Percentiles rank a stretch among this genome's conserved stretches.
Evolutionary conservation across 768 basidiomycete species (phyloP).

Genomic region (Brasilioporus rufonigricans): DNA sequence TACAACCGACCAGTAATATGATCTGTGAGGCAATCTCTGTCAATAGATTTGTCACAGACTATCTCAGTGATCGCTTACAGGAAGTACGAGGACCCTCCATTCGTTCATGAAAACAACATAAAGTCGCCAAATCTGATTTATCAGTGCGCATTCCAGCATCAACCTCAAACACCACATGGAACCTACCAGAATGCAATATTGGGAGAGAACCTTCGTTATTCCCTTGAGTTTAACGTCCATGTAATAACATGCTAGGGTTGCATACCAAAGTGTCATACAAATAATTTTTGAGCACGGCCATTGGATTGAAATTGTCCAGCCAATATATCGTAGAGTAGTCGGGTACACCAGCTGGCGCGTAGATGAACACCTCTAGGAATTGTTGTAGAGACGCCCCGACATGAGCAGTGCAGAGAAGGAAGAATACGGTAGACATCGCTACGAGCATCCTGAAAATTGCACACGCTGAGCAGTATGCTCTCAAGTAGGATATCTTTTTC

Average conservation of each 20-base stretch:
- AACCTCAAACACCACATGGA: background rate
- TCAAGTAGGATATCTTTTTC: no score
- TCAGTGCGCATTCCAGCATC: background rate
- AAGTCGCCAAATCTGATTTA: conserved; percentile 3
- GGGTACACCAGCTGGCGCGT: background rate
- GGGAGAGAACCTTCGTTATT: background rate
- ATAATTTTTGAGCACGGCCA: background rate
- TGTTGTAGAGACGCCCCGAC: background rate
- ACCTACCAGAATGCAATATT: background rate
- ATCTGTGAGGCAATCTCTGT: background rate
- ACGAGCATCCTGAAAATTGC: background rate
- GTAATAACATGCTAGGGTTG: background rate
- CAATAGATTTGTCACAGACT: background rate
- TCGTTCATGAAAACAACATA: background rate
- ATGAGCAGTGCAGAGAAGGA: background rate
- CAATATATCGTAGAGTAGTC: conserved; percentile 1
- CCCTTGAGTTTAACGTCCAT: background rate
- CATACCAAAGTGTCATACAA: background rate
- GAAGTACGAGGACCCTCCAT: conserved; percentile 2
- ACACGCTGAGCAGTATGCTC: background rate
- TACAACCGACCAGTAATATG: background rate
- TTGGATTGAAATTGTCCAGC: background rate
- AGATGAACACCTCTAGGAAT: conserved; percentile 4
- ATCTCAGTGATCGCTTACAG: background rate
- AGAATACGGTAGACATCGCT: background rate